Evolutionary conservation across 805 yeast genomes (phyloP).

Genomic region (Starmerella bacillaris): DNA sequence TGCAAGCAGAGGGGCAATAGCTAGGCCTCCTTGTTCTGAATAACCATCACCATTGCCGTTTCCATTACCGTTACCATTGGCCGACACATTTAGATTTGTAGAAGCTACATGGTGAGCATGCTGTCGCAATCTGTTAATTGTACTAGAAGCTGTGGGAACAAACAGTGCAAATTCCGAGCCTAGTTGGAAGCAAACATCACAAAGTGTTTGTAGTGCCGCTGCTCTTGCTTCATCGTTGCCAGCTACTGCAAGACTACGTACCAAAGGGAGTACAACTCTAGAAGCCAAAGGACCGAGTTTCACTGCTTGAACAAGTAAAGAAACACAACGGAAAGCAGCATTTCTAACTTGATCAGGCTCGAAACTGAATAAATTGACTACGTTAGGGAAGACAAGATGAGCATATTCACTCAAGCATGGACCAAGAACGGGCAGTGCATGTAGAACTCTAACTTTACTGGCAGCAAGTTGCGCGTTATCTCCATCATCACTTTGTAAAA

Average conservation of each 20-base stretch:
- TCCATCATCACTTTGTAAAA: slow-evolving; percentile 49
- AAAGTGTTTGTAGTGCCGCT: slow-evolving; percentile 57
- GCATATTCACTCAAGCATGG: slow-evolving; percentile 73
- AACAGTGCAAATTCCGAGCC: slow-evolving; percentile 72
- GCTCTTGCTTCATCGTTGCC: slow-evolving; percentile 40
- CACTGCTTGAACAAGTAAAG: slow-evolving; percentile 57
- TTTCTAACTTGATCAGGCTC: slow-evolving; percentile 41
- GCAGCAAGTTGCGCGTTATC: slow-evolving; percentile 27
- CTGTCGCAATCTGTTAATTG: slow-evolving; percentile 6
- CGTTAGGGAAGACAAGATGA: slow-evolving; percentile 71
- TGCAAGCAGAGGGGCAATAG: slow-evolving; percentile 37
- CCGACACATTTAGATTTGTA: neutral
- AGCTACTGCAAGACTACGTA: slow-evolving; percentile 40
- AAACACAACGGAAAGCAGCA: slow-evolving; percentile 67
- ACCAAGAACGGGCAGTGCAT: slow-evolving; percentile 74
- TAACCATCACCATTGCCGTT: slow-evolving; percentile 1
- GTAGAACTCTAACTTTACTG: slow-evolving; percentile 44
- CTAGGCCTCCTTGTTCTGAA: slow-evolving; percentile 41
- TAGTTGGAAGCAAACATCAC: slow-evolving; percentile 58
- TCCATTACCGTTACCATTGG: slow-evolving; percentile 2
- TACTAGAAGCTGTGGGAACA: slow-evolving; percentile 25
- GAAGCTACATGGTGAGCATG: neutral
- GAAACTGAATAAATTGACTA: slow-evolving; percentile 63
- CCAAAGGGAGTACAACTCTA: slow-evolving; percentile 68
- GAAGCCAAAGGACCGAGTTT: slow-evolving; percentile 75